Percentiles rank a stretch among this genome's conserved stretches.
Conservation (phyloP, 2,329 filamentous ascomycete genomes). For the Colletotrichum sp. region DNA sequence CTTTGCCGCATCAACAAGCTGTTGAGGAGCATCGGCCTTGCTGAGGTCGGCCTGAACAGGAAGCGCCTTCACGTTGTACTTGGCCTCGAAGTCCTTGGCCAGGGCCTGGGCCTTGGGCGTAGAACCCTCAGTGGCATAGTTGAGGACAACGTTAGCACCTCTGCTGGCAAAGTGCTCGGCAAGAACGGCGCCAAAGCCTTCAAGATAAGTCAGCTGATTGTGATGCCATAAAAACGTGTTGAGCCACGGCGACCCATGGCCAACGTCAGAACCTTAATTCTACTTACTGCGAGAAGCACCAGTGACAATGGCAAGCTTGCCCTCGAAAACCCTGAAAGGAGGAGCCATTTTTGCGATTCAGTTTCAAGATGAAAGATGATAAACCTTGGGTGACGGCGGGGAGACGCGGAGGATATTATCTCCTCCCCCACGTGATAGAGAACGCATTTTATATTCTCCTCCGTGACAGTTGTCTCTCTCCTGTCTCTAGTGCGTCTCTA, state of each 20-base stretch:
- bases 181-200: constrained; percentile 72
- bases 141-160: constrained; percentile 71
- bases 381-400: background rate
- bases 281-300: constrained; percentile 75
- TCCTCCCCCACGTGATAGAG: constrained; percentile 6
- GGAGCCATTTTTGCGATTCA: constrained; percentile 37
- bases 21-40: constrained; percentile 61
- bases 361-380: background rate
- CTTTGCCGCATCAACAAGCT: constrained; percentile 63
- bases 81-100: constrained; percentile 50
- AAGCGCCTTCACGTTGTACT: constrained; percentile 63
- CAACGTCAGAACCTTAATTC: background rate
- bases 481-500: background rate
- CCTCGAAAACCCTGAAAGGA: constrained; percentile 56
- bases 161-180: constrained; percentile 75
- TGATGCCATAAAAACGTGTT: background rate
- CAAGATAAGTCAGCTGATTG: background rate
- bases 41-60: constrained; percentile 75
- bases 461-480: background rate
- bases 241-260: background rate
- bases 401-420: background rate
- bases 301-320: constrained; percentile 80
- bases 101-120: constrained; percentile 38
- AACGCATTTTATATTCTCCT: constrained; percentile 7
- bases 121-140: constrained; percentile 63